Percentiles rank a stretch among this genome's conserved stretches.
Conservation (phyloP, 805 yeast species). For the Teunomyces lycoperdinae region DNA sequence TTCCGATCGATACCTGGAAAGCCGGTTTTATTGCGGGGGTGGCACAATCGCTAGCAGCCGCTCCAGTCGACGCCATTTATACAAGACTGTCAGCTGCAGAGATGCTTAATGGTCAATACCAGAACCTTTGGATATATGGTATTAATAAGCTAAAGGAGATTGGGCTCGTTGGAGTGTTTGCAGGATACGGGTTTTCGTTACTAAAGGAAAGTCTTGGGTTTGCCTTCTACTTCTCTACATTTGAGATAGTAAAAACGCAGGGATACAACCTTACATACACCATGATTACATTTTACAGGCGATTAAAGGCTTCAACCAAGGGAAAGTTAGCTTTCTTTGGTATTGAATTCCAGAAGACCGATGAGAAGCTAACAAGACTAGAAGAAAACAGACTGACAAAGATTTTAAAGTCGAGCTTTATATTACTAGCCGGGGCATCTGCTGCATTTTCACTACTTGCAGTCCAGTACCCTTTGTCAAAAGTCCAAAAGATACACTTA, state of each 20-base stretch:
- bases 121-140: constrained; percentile 77
- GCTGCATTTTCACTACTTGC: constrained; percentile 77
- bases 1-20: constrained; percentile 57
- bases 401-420: constrained; percentile 63
- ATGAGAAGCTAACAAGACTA: constrained; percentile 21
- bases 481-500: constrained; percentile 75
- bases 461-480: constrained; percentile 79
- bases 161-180: constrained; percentile 83
- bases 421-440: constrained; percentile 80
- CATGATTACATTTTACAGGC: constrained; percentile 42
- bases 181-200: constrained; percentile 78
- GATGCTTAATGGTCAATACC: constrained; percentile 60
- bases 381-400: constrained; percentile 41
- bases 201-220: constrained; percentile 80
- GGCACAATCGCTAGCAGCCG: constrained; percentile 84
- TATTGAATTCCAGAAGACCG: constrained; percentile 10
- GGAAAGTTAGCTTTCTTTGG: constrained; percentile 18
- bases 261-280: constrained; percentile 49
- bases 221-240: constrained; percentile 78
- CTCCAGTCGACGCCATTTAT: constrained; percentile 90
- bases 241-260: constrained; percentile 74
- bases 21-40: constrained; percentile 89
- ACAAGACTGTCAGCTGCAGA: constrained; percentile 78
- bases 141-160: constrained; percentile 62
- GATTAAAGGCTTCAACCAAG: constrained; percentile 31